These are phyloP conservation scores for Chaetomium tenue DNA, from an alignment of 495 filamentous ascomycete species.

Conservation along the genomic window DNA sequence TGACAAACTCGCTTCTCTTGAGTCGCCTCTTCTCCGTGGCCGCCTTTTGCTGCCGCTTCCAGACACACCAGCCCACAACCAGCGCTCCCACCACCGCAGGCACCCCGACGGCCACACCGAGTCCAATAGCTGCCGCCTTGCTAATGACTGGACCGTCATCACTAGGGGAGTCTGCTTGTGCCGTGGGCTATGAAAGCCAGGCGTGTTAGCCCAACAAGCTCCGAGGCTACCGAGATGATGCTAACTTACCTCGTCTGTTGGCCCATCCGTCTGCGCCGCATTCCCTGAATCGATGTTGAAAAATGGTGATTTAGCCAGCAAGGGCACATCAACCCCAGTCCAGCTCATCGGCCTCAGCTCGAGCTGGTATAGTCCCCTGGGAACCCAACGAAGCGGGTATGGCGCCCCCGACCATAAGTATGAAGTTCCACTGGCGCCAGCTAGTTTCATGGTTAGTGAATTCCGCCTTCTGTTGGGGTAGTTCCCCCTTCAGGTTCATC, in stretches of 20 bases:
- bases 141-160: slow-evolving; percentile 14
- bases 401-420: slow-evolving; percentile 40
- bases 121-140: slow-evolving; percentile 30
- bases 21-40: slow-evolving; percentile 24
- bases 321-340: slow-evolving; percentile 18
- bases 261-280: not conserved
- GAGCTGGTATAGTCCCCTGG: slow-evolving; percentile 41
- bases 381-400: slow-evolving; percentile 40
- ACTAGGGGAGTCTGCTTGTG: slow-evolving; percentile 12
- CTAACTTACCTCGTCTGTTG: slow-evolving; percentile 7
- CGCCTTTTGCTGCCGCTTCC: slow-evolving; percentile 23
- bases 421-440: slow-evolving; percentile 30
- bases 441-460: slow-evolving; percentile 23
- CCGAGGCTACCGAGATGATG: not conserved
- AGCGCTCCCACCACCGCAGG: slow-evolving; percentile 22
- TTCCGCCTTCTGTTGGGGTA: not conserved
- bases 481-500: not conserved
- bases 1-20: slow-evolving; percentile 34
- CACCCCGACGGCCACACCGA: slow-evolving; percentile 35
- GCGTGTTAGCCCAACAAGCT: not conserved
- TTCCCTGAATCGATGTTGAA: slow-evolving; percentile 24
- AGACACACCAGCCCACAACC: slow-evolving; percentile 29
- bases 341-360: slow-evolving; percentile 33
- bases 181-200: slow-evolving; percentile 2
- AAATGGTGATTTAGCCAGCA: slow-evolving; percentile 30